Evolutionary conservation across 2,329 filamentous ascomycete genomes (phyloP).

Genomic region (Colletotrichum eleusines): DNA sequence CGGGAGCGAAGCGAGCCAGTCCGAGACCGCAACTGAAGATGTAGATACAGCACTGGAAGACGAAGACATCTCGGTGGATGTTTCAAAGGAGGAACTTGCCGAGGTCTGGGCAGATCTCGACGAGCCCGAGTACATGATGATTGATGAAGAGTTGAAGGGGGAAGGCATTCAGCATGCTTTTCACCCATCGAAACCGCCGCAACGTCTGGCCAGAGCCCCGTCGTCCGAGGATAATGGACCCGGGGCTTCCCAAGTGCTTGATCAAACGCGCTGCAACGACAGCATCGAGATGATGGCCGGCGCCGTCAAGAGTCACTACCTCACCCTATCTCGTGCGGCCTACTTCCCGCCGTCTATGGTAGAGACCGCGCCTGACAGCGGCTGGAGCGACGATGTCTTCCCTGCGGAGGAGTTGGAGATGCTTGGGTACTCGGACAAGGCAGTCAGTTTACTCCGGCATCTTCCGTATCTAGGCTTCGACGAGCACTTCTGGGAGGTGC

Average conservation of each 20-base stretch:
- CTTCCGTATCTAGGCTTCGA: slow-evolving; percentile 25
- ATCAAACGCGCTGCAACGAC: not conserved
- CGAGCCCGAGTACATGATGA: slow-evolving; percentile 4
- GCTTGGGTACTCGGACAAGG: slow-evolving; percentile 20
- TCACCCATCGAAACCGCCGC: not conserved
- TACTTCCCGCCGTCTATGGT: slow-evolving; percentile 5
- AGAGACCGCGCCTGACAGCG: not conserved
- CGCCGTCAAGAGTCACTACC: slow-evolving; percentile 12
- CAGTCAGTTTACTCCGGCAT: slow-evolving; percentile 19
- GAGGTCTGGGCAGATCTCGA: slow-evolving; percentile 14
- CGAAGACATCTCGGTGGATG: slow-evolving; percentile 1
- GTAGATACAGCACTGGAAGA: not conserved
- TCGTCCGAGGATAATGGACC: not conserved
- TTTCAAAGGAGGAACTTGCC: slow-evolving; percentile 9
- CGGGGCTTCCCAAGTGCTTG: not conserved
- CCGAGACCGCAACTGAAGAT: not conserved
- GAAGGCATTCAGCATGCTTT: not conserved
- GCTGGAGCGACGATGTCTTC: slow-evolving; percentile 14
- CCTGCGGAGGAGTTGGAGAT: not conserved
- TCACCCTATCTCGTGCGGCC: not conserved
- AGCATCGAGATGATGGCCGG: not conserved
- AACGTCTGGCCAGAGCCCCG: not conserved
- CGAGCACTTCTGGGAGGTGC: slow-evolving; percentile 24
- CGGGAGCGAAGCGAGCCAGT: slow-evolving; percentile 7
- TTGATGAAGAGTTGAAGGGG: not conserved